These are phyloP conservation scores for Puya raimondii DNA, from an alignment of 176 grass and related monocot species.

Conservation along the genomic window DNA sequence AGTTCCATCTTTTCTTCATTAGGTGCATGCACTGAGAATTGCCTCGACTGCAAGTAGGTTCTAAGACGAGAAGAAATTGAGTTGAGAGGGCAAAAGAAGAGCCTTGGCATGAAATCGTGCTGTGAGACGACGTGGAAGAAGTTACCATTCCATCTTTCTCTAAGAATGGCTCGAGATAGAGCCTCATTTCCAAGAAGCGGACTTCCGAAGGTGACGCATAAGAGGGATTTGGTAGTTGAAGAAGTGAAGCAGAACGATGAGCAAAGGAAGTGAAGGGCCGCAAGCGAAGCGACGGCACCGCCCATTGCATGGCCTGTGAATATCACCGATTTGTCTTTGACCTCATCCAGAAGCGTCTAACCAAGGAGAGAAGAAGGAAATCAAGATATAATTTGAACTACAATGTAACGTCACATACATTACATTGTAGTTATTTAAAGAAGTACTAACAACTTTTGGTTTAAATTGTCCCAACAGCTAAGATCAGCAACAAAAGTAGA, in stretches of 20 bases:
- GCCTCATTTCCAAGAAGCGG: slow-evolving; percentile 67
- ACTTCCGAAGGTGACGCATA: slow-evolving; percentile 78
- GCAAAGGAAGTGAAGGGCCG: slow-evolving; percentile 66
- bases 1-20: slow-evolving; percentile 36
- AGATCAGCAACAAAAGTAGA: too few species aligned
- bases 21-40: slow-evolving; percentile 2
- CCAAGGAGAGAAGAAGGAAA: slow-evolving; percentile 9
- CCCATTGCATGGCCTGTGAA: slow-evolving; percentile 86
- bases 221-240: slow-evolving; percentile 29
- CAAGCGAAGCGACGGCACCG: slow-evolving; percentile 51
- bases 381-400: not conserved
- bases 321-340: slow-evolving; percentile 61
- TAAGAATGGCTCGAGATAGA: slow-evolving; percentile 52
- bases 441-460: too few species aligned
- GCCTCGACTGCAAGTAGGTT: slow-evolving; percentile 41
- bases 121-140: slow-evolving; percentile 80
- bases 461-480: too few species aligned
- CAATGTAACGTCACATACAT: too few species aligned
- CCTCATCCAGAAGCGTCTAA: slow-evolving; percentile 61
- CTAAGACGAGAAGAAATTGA: slow-evolving; percentile 23
- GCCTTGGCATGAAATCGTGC: slow-evolving; percentile 66
- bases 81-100: slow-evolving; percentile 62
- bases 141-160: slow-evolving; percentile 58
- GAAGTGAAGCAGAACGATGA: slow-evolving; percentile 33
- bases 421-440: too few species aligned